These are phyloP conservation scores for Raphidocelis subcapitata DNA, from an alignment of 139 green algal species.

Conservation along the genomic window DNA sequence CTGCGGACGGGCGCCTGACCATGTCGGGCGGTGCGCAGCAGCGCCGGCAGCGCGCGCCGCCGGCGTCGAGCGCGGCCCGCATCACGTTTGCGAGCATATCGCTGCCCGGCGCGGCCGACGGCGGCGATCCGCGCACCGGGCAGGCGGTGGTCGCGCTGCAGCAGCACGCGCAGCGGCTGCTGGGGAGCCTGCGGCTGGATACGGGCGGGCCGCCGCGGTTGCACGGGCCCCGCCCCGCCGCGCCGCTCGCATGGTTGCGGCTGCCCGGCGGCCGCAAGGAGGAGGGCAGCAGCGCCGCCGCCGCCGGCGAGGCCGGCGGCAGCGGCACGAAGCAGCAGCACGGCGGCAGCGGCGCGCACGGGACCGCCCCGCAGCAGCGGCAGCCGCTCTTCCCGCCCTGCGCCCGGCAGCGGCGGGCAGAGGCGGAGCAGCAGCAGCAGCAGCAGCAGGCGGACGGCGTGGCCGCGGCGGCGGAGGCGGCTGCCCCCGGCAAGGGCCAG, in stretches of 20 bases:
- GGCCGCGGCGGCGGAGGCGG: no score
- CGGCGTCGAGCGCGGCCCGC: no score
- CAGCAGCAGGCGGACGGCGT: conserved; percentile 12
- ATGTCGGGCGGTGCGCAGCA: background rate
- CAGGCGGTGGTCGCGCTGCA: conserved; percentile 5
- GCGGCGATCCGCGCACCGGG: background rate
- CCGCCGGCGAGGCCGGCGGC: no score
- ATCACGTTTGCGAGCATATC: conserved; percentile 15
- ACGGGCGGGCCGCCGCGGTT: background rate
- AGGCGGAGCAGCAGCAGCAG: conserved; percentile 4
- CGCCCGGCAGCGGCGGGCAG: background rate
- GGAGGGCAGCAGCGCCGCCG: no score
- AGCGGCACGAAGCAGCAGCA: background rate
- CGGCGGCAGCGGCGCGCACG: background rate
- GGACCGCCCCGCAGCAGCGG: background rate
- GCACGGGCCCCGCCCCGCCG: background rate
- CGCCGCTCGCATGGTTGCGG: conserved; percentile 6
- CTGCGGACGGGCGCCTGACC: no score
- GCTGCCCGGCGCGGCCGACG: background rate
- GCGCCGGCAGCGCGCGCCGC: background rate
- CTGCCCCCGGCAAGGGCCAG: no score
- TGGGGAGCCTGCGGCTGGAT: conserved; percentile 15
- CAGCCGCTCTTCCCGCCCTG: background rate
- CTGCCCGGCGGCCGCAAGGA: background rate
- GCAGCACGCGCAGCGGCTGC: background rate